A percentile compares a stretch with the other conserved stretches of the same genome.
Evolutionary conservation across 106 monocot genomes (phyloP).

Genomic region (Allium cepa): DNA sequence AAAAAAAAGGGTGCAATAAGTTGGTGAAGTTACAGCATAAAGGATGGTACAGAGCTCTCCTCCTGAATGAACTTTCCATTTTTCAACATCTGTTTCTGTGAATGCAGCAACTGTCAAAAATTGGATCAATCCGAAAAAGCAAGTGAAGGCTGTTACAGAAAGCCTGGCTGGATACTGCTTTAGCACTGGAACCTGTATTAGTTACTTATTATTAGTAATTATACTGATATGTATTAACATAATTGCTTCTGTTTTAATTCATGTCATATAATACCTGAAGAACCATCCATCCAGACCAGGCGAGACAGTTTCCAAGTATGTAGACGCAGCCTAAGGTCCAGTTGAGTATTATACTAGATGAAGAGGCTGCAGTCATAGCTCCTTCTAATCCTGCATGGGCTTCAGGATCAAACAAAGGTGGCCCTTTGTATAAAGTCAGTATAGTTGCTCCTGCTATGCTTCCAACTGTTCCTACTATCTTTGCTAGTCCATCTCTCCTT

Average conservation of each 20-base stretch:
- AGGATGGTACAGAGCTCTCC: constrained; percentile 60
- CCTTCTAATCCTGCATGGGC: constrained; percentile 1
- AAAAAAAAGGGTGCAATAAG: not conserved
- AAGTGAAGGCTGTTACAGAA: constrained; percentile 47
- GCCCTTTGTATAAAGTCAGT: constrained; percentile 63
- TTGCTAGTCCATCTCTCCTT: constrained; percentile 40
- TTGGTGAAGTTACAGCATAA: constrained; percentile 31
- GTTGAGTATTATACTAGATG: constrained; percentile 13
- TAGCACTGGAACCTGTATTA: constrained; percentile 28
- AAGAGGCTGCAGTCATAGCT: not conserved
- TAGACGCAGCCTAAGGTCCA: constrained; percentile 62
- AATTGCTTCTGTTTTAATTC: too few relatives aligned
- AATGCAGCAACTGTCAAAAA: constrained; percentile 54
- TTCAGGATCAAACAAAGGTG: not conserved
- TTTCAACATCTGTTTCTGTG: constrained; percentile 32
- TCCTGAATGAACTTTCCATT: constrained; percentile 47
- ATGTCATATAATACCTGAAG: constrained; percentile 22
- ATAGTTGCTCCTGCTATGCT: constrained; percentile 50
- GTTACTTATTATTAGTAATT: too few relatives aligned
- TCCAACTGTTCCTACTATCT: constrained; percentile 40
- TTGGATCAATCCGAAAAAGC: constrained; percentile 57
- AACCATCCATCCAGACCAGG: constrained; percentile 71
- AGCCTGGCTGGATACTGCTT: constrained; percentile 75
- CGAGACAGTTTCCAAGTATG: constrained; percentile 46
- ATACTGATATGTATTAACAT: too few relatives aligned